A percentile compares a stretch with the other conserved stretches of the same genome.
These are phyloP conservation scores for Phialocephala sp. DNA, from an alignment of 2,329 filamentous ascomycete genomes.

Conservation along the genomic window DNA sequence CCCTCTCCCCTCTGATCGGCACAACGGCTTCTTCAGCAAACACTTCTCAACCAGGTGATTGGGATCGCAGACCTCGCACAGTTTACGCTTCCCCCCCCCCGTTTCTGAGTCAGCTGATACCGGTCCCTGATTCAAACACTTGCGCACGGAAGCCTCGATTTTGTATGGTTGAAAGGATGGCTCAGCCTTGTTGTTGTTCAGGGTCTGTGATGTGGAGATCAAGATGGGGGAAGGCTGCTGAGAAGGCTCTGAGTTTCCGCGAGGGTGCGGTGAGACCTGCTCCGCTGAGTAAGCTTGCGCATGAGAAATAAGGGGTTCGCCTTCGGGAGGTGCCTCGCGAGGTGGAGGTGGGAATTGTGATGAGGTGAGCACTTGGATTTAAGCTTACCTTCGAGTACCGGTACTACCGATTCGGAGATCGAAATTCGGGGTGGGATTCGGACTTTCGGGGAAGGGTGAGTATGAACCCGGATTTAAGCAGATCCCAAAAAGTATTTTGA, in stretches of 20 bases:
- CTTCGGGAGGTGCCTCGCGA: not conserved
- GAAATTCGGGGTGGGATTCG: not conserved
- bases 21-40: too few relatives aligned
- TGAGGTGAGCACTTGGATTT: conserved; percentile 7
- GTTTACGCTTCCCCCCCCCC: too few relatives aligned
- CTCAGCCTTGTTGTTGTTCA: not conserved
- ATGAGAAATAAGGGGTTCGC: not conserved
- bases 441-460: not conserved
- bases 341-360: not conserved
- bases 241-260: not conserved
- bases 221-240: not conserved
- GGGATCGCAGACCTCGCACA: not conserved
- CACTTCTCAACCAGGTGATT: not conserved
- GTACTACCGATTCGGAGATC: not conserved
- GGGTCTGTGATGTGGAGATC: not conserved
- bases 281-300: not conserved
- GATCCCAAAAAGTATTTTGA: not conserved
- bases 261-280: not conserved
- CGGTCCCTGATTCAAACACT: not conserved
- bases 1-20: not conserved
- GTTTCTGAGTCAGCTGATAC: not conserved
- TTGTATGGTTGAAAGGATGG: not conserved
- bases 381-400: not conserved
- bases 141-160: not conserved
- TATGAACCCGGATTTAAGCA: not conserved